Base-by-base conservation (phyloP, 176 grass and related monocot genomes). In the Rhynchospora pubera region DNA sequence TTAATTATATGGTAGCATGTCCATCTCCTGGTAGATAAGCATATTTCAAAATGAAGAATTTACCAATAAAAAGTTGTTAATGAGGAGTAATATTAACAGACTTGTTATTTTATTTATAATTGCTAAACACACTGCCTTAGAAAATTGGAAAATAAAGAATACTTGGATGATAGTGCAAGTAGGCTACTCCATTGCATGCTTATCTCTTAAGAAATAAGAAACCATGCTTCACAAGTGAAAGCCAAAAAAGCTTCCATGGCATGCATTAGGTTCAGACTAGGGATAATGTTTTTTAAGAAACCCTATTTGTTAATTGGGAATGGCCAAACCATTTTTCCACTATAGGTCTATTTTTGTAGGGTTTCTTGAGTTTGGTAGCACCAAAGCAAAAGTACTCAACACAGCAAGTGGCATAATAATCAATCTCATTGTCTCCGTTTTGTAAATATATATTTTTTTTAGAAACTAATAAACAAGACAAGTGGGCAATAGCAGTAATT, bases 131-230 rank as follows among this genome's bases (percentile, higher is more conserved):
- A 57, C 5, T 57, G 68, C 52, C 44, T 83, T 69, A 5, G 9
- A 21, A 86, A 63, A 83, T n/a, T n/a, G n/a, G n/a, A 59, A 80
- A 86, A 75, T 74, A 79, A 77, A 64, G 65, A 18, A 52, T 60
- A 62, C 56, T n/a, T 76, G 19, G 42, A 78, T 51, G 65, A 84
- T 80, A 84, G 87, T 58, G 23, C 57, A 72, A 80, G 28, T 46
- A 5, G 78, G 65, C 61, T 15, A 58, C 30, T 65, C 51, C 53
- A 66, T 83, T 70, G 79, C 65, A 83, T 85, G 58, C 88, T 90
- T 90, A 84, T 88, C 85, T 65, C 7, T 55, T 62, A 86, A 88
- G 83, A 80, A 83, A 88, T 72, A 86, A 88, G 83, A 80, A 83
- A 86, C 63, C 18, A 60, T 56, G 59, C n/a, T 80, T 86, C 30